Evolutionary conservation across 2,329 filamentous ascomycete species (phyloP).

Genomic region (Lasiodiplodia hormozganensis): DNA sequence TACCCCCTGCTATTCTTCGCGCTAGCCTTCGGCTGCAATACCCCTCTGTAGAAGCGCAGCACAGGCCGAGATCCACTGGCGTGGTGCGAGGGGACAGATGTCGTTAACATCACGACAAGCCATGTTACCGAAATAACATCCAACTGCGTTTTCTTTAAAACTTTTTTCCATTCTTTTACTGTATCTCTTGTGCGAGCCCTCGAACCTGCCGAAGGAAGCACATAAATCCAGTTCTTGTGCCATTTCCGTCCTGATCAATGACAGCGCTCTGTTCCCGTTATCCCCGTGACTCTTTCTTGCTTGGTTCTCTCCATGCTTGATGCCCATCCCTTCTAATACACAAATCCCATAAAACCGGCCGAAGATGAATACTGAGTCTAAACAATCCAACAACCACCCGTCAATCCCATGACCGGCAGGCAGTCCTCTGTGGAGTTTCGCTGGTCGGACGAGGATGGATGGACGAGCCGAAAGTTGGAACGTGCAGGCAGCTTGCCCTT

Average conservation of each 20-base stretch:
- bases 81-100: neutral
- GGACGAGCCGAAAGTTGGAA: neutral
- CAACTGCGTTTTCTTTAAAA: neutral
- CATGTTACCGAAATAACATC: neutral
- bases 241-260: neutral
- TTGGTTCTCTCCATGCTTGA: neutral
- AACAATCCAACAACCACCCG: neutral
- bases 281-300: neutral
- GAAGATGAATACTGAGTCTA: neutral
- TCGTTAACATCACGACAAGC: neutral
- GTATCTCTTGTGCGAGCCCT: neutral
- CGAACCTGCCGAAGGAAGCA: slow-evolving; percentile 14
- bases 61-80: neutral
- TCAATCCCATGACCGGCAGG: neutral
- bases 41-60: too few species aligned
- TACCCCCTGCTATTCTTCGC: too few species aligned
- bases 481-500: neutral
- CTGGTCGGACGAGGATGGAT: neutral
- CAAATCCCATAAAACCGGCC: neutral
- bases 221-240: neutral
- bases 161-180: neutral
- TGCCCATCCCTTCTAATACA: neutral
- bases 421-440: neutral
- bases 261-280: neutral
- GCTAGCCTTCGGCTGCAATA: too few species aligned